Percentiles rank a stretch among this genome's conserved stretches.
Evolutionary conservation across 2,329 filamentous ascomycete genomes (phyloP).

Genomic region (Teratosphaeria nubilosa): DNA sequence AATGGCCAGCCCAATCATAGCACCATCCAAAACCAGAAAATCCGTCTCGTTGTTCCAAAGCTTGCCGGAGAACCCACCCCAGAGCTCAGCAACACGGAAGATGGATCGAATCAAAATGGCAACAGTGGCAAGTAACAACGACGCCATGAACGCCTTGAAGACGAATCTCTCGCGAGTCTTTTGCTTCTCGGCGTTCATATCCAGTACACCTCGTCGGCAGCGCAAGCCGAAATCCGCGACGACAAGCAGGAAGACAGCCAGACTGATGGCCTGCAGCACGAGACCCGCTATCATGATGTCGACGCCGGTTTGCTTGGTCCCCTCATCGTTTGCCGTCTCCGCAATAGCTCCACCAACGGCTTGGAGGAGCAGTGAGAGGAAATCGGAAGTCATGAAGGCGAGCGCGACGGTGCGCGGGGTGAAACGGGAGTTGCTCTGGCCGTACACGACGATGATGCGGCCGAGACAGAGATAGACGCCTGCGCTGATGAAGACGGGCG

Average conservation of each 20-base stretch:
- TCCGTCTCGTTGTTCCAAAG: conserved; percentile 42
- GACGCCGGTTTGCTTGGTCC: conserved; percentile 35
- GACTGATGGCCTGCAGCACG: conserved; percentile 43
- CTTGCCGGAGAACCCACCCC: conserved; percentile 50
- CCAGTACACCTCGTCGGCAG: conserved; percentile 5
- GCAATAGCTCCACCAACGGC: conserved; percentile 49
- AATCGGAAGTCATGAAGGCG: conserved; percentile 48
- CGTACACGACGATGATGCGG: conserved; percentile 48
- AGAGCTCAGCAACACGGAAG: conserved; percentile 57
- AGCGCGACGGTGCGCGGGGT: conserved; percentile 34
- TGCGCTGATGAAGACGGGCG: conserved; percentile 46
- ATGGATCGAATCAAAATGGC: conserved; percentile 53
- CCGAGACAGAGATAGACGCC: conserved; percentile 49
- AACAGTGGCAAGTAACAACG: conserved; percentile 46
- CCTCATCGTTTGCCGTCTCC: conserved; percentile 34
- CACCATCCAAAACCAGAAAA: conserved; percentile 44
- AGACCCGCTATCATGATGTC: conserved; percentile 50
- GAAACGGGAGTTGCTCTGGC: conserved; percentile 24
- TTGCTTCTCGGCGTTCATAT: conserved; percentile 10
- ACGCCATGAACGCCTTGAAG: conserved; percentile 46
- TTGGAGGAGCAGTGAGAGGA: conserved; percentile 47
- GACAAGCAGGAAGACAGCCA: conserved; percentile 36
- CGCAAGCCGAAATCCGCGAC: conserved; percentile 24
- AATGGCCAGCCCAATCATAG: conserved; percentile 42
- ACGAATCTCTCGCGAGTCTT: conserved; percentile 31